phyloP scores from a whole-genome alignment of 768 basidiomycete genomes.

The Hortiboletus flavorubellus region DNA sequence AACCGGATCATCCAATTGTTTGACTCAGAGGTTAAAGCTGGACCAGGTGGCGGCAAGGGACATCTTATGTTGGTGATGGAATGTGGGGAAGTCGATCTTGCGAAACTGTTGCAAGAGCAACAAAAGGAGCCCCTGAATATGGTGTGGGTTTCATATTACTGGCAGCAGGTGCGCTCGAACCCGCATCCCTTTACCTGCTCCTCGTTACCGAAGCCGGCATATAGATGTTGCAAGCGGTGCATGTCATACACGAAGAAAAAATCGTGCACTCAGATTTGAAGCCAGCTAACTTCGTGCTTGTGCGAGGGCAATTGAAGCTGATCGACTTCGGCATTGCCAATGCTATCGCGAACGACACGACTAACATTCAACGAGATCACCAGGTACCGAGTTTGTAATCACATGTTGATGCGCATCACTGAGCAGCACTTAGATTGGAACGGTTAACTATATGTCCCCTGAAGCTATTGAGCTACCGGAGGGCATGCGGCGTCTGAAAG shows the following conservation, averaged over 20 bases:
- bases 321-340: conserved; percentile 99
- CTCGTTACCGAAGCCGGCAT: background rate
- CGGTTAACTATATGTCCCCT: conserved; percentile 98
- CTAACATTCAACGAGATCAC: conserved; percentile 95
- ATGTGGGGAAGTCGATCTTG: conserved; percentile 91
- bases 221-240: conserved; percentile 98
- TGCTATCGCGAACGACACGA: conserved; percentile 97
- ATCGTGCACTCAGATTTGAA: conserved; percentile 99
- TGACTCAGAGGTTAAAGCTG: conserved; percentile 79
- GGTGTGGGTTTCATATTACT: conserved; percentile 93
- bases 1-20: conserved; percentile 87
- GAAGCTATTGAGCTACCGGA: conserved; percentile 91
- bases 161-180: conserved; percentile 76
- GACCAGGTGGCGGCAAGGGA: conserved; percentile 66
- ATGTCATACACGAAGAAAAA: conserved; percentile 96
- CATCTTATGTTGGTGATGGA: conserved; percentile 91
- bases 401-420: background rate
- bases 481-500: conserved; percentile 86
- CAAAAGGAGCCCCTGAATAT: conserved; percentile 82
- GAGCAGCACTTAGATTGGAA: conserved; percentile 66
- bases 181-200: background rate
- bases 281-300: conserved; percentile 97
- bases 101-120: conserved; percentile 79
- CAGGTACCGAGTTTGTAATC: conserved; percentile 50
- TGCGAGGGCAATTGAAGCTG: conserved; percentile 90